Percentiles rank a stretch among this genome's conserved stretches.
Conservation (phyloP, 2,329 filamentous ascomycete species). For the Orbilia ellipsospora region DNA sequence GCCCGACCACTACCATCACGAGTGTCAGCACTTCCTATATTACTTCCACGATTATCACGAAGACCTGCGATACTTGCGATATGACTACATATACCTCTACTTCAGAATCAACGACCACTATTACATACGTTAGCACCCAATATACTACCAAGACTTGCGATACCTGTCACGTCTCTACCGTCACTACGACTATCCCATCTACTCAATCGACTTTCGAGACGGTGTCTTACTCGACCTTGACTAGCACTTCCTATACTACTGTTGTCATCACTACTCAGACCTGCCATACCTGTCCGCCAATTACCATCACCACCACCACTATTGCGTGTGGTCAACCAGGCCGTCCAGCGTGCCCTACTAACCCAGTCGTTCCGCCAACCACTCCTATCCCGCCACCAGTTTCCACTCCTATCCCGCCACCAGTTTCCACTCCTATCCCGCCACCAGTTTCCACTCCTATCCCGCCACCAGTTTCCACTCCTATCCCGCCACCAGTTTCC, state of each 20-base stretch:
- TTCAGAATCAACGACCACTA: background rate
- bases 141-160: slow-evolving; percentile 30
- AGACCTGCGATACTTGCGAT: background rate
- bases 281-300: slow-evolving; percentile 33
- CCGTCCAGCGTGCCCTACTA: slow-evolving; percentile 14
- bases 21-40: slow-evolving; percentile 3
- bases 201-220: background rate
- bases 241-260: slow-evolving; percentile 15
- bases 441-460: slow-evolving; percentile 5
- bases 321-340: slow-evolving; percentile 18
- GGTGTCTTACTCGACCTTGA: background rate
- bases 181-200: slow-evolving; percentile 29
- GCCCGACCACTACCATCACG: slow-evolving; percentile 1
- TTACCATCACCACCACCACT: slow-evolving; percentile 15
- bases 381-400: slow-evolving; percentile 19
- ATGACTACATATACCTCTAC: background rate
- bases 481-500: slow-evolving; percentile 9
- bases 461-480: slow-evolving; percentile 14
- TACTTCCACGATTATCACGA: slow-evolving; percentile 5
- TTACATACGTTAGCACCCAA: background rate
- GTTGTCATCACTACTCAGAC: slow-evolving; percentile 30
- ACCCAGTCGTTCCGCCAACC: slow-evolving; percentile 1
- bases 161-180: slow-evolving; percentile 23
- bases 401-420: too few species aligned
- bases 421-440: slow-evolving; percentile 19